Percentiles rank a stretch among this genome's conserved stretches.
Evolutionary conservation across 2,329 filamentous ascomycete genomes (phyloP).

Genomic region (Meredithiella fracta): DNA sequence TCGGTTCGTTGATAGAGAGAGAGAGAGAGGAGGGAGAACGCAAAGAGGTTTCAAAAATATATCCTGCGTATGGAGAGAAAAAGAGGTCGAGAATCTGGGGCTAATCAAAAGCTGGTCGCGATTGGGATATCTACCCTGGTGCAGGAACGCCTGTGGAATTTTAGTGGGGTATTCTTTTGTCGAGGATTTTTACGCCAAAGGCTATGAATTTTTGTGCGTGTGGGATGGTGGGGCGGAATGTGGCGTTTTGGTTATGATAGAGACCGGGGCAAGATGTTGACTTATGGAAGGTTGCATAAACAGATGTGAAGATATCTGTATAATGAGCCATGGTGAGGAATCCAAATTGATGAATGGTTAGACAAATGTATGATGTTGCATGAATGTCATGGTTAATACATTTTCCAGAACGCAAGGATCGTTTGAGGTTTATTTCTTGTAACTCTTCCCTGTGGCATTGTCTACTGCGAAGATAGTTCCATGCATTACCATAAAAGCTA

Average conservation of each 20-base stretch:
- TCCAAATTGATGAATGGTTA: too few species aligned
- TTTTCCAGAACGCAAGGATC: too few species aligned
- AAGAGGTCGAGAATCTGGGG: constrained; percentile 5
- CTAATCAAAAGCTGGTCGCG: not conserved
- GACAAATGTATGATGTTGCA: too few species aligned
- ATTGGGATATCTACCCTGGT: not conserved
- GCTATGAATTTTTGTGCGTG: constrained; percentile 11
- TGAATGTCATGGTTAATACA: too few species aligned
- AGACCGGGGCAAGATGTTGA: too few species aligned
- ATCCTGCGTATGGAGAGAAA: constrained; percentile 56
- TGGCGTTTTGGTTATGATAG: too few species aligned
- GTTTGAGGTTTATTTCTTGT: too few species aligned
- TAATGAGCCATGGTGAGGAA: too few species aligned
- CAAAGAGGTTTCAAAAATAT: constrained; percentile 43
- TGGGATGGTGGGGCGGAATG: constrained; percentile 3
- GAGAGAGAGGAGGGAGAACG: constrained; percentile 23
- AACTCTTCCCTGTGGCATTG: too few species aligned
- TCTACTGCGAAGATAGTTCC: too few species aligned
- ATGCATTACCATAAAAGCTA: too few species aligned
- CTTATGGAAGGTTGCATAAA: not conserved
- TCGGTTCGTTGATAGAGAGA: constrained; percentile 11
- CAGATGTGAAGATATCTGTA: too few species aligned
- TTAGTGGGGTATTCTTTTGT: constrained; percentile 7
- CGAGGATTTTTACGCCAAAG: not conserved
- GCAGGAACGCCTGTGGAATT: not conserved